Conservation (phyloP, 176 grass and related monocot species). For the Carex cristatella region DNA sequence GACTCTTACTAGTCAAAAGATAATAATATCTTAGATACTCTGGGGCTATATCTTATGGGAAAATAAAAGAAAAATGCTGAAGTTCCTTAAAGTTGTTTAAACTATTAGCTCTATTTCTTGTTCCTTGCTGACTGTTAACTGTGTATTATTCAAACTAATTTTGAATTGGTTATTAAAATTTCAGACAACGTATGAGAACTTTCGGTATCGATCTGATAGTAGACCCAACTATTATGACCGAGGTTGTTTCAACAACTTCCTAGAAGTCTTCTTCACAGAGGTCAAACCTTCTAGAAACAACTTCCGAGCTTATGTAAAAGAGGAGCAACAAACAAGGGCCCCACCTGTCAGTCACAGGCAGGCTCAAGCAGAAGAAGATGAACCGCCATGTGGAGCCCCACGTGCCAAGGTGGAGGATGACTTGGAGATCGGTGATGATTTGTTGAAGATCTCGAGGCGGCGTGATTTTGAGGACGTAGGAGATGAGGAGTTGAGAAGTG, state of each 20-base stretch:
- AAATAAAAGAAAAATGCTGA: background rate
- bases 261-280: slow-evolving; percentile 52
- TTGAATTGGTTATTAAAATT: slow-evolving; percentile 21
- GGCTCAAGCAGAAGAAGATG: slow-evolving; percentile 37
- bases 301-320: slow-evolving; percentile 49
- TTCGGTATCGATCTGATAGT: slow-evolving; percentile 71
- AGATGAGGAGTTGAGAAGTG: slow-evolving; percentile 46
- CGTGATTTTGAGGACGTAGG: slow-evolving; percentile 57
- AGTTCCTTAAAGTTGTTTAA: background rate
- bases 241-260: slow-evolving; percentile 70
- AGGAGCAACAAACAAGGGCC: slow-evolving; percentile 37
- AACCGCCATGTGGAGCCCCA: slow-evolving; percentile 42
- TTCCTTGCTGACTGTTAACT: background rate
- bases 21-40: background rate
- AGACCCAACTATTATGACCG: slow-evolving; percentile 56
- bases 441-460: slow-evolving; percentile 80
- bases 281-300: slow-evolving; percentile 76
- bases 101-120: slow-evolving; percentile 9
- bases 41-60: background rate
- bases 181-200: slow-evolving; percentile 95
- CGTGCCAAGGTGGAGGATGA: slow-evolving; percentile 93
- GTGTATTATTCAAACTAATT: background rate
- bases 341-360: slow-evolving; percentile 31
- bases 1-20: background rate
- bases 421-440: slow-evolving; percentile 75